Evolutionary conservation across 495 filamentous ascomycete genomes (phyloP), one percentile per base, ranked within the genome.

Genomic region (Aspergillus kassunensis): DNA sequence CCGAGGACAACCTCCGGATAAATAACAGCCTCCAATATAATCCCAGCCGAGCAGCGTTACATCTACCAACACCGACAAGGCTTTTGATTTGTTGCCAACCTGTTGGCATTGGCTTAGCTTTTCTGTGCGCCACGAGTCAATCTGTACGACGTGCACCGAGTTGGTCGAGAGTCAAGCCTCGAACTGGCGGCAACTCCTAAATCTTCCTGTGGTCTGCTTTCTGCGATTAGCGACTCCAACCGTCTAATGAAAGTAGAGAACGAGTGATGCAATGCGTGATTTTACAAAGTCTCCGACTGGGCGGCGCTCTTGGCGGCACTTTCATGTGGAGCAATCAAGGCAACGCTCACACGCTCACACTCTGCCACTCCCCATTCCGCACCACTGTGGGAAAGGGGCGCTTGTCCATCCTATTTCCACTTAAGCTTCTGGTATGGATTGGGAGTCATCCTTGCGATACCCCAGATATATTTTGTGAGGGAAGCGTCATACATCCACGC

Each of bases 41-140:
- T 53, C 37, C 44, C 44, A 51, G 46, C 18, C 37, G 20, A 43
- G 36, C 51, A 47, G 51, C 57, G 60, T 63, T 63, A 56, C 60
- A 63, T 63, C 46, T 51, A 53, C 33, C 43, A n/a, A 18, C 34
- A 30, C 18, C 11, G 9, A 33, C 43, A 19, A 27, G 45, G 57
- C 11, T 20, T 53, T 8, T 63, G 46, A 63, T 63, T 60, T 47
- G 60, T 57, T 58, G 57, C 60, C 60, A 60, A 54, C 42, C 57
- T 55, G 34, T 58, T 58, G 60, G 57, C 54, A 33, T 53, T 50
- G 44, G 52, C 54, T 58, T 60, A 48, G 50, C 59, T 49, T 47
- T 27, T 46, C 47, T 43, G 36, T 51, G 24, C 21, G 30, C 29
- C 44, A 35, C 44, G 34, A 51, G 23, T 34, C 44, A 33, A 49